Percentiles rank a stretch among this genome's conserved stretches.
Conservation (phyloP, 495 filamentous ascomycete species). For the Penicillium diatomitis region DNA sequence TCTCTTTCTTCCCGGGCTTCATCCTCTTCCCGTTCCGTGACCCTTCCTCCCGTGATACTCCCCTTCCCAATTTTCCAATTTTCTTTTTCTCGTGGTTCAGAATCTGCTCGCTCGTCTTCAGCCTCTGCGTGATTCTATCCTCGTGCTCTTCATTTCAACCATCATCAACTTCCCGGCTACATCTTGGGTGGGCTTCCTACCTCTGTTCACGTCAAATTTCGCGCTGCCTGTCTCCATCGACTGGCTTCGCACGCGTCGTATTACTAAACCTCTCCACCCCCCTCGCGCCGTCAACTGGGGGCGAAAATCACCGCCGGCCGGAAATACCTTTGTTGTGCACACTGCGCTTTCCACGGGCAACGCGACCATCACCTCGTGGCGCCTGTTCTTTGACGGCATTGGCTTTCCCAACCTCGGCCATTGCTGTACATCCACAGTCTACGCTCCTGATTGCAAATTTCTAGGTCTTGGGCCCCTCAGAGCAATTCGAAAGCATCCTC, state of each 20-base stretch:
- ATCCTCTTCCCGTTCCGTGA: slow-evolving; percentile 13
- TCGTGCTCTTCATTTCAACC: slow-evolving; percentile 7
- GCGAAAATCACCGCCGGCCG: not conserved
- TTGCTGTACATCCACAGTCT: too few relatives aligned
- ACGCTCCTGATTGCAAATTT: too few relatives aligned
- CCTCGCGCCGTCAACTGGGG: too few relatives aligned
- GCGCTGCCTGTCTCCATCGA: too few relatives aligned
- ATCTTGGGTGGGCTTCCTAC: too few relatives aligned
- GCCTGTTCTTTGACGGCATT: not conserved
- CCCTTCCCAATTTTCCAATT: slow-evolving; percentile 6
- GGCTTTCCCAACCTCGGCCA: not conserved
- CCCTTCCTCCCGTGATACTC: slow-evolving; percentile 1
- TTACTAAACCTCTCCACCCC: too few relatives aligned
- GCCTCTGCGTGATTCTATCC: slow-evolving; percentile 6
- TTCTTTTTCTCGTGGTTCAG: slow-evolving; percentile 2
- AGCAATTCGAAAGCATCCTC: too few relatives aligned
- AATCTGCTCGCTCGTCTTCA: slow-evolving; percentile 1
- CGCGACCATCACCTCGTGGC: not conserved
- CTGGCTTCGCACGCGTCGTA: too few relatives aligned
- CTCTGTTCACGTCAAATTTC: too few relatives aligned
- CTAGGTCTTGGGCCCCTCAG: too few relatives aligned
- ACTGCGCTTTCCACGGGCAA: too few relatives aligned
- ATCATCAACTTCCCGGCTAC: not conserved
- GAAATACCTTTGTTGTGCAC: not conserved
- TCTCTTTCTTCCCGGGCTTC: slow-evolving; percentile 16